Evolutionary conservation across 192 early-diverging fungal genomes (phyloP), one percentile per base, ranked within the genome.

Genomic region (Backusella tarrabulga): DNA sequence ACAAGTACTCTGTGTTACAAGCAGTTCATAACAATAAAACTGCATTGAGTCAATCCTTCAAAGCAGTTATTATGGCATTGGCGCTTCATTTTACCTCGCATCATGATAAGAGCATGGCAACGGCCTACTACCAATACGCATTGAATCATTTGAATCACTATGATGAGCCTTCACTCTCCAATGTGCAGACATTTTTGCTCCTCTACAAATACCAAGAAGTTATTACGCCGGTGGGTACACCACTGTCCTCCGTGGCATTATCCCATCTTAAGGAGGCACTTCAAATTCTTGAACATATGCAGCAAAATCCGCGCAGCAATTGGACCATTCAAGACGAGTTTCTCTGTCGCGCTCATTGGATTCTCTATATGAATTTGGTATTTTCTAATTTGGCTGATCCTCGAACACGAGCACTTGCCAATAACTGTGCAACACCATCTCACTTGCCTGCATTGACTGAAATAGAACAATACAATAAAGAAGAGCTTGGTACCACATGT

Each of bases 151-250:
- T 72, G 41, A 44, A 72, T 29, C 71, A 72, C 7, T 63, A 63
- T 29, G 56, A 63, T 29, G 42, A 41, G 14, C 41, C 71, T 6
- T 41, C 71, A 38, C 29, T 75, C 2, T 42, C 32, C 7, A 66
- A 40, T n/a, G 34, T 44, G 29, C 74, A 75, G 9, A 75, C 74
- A 12, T 19, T 68, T 7, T 44, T 75, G 7, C 44, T 75, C 17
- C 52, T 75, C 19, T 75, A 75, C 40, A 75, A 75, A 68, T 68
- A 75, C 44, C 60, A 75, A 21, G 74, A 75, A 34, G 23, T 75
- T 2, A 46, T 67, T 44, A 75, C 74, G 1, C 74, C 74, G 4
- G 66, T 66, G 23, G 74, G 66, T 14, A 68, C 38, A 12, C 40
- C n/a, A 26, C 21, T 75, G 12, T 41, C 74, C 6, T 26, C 38